Base-by-base conservation (phyloP, 2,329 filamentous ascomycete genomes). In the Pyrenophora graminea region DNA sequence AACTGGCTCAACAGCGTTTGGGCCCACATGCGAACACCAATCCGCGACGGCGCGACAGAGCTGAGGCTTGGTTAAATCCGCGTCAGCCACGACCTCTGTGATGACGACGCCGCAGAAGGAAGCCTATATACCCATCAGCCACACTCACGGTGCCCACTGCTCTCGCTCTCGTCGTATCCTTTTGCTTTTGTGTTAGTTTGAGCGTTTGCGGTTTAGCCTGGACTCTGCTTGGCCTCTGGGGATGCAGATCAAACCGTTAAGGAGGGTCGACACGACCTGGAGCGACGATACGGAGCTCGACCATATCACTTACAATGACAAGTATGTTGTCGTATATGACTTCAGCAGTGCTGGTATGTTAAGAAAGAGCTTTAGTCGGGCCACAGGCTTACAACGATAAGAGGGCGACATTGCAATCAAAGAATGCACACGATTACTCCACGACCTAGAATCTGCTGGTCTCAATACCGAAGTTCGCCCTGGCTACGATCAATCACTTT, bases 261-360 rank as follows among this genome's bases (percentile, higher is more conserved):
- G 51, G 39, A 57, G 62, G 51, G 61, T 60, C 32, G 62, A 66
- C 18, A 67, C 62, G 18, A 60, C 53, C 8, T 33, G 63, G n/a
- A 53, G 59, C 10, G 66, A 67, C 45, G 63, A 67, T 48, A 50
- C 56, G 36, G 58, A 60, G 34, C 58, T 61, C 33, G 51, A 56
- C 13, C 56, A 66, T 36, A 58, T 63, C 32, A 62, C 60, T 4
- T 70, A 68, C 39, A 63, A 70, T 43, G 66, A 70, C 50, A 69
- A 69, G 41, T 71, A 70, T 56, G 63, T 70, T 18, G 43, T 70
- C 2, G 63, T 67, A 8, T 70, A 70, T 48, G 60, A 71, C 32
- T 71, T 64, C 41, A 53, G 57, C 25, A 52, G 55, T 15, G 30
- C 63, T 41, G 63, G 66, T 71, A 45, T n/a, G 66, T 64, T 21